Conservation (phyloP, 805 yeast genomes). For the Cyberlindnera sargentensis region DNA sequence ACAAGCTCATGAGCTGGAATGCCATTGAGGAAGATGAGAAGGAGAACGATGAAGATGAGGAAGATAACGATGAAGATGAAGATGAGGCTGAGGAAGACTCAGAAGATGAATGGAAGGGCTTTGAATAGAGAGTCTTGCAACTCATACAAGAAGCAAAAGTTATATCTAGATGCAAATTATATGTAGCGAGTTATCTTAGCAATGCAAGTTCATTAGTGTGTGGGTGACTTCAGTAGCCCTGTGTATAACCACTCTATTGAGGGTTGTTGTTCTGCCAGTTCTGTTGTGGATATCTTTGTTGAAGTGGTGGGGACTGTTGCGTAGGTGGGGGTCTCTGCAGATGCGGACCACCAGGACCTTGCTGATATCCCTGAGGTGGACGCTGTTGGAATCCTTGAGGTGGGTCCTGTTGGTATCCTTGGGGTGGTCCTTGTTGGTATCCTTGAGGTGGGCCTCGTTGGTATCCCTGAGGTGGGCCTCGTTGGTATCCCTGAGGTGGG, state of each 20-base stretch:
- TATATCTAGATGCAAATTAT: no score
- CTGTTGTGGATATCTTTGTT: not conserved
- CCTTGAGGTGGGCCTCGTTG: slow-evolving; percentile 4
- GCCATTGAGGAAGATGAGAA: slow-evolving; percentile 21
- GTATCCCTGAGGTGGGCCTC: not conserved
- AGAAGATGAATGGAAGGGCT: slow-evolving; percentile 39
- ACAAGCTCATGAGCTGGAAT: slow-evolving; percentile 61
- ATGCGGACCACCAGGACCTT: not conserved
- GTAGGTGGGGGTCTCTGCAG: no score
- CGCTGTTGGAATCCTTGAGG: slow-evolving; percentile 2
- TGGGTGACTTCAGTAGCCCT: not conserved
- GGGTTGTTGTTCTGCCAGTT: not conserved
- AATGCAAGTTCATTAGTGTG: no score
- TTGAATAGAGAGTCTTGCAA: slow-evolving; percentile 11
- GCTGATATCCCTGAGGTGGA: not conserved
- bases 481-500: slow-evolving; percentile 1
- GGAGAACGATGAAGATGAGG: slow-evolving; percentile 21
- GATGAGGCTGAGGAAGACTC: slow-evolving; percentile 14
- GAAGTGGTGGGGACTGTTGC: not conserved
- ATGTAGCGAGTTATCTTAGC: no score
- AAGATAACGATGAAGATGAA: slow-evolving; percentile 22
- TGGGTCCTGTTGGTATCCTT: not conserved
- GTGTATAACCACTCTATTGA: not conserved
- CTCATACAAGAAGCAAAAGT: not conserved
- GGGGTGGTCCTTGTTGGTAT: slow-evolving; percentile 1